Base-by-base conservation (phyloP, 148 eudicot genomes). In the Rhododendron ovatum region DNA sequence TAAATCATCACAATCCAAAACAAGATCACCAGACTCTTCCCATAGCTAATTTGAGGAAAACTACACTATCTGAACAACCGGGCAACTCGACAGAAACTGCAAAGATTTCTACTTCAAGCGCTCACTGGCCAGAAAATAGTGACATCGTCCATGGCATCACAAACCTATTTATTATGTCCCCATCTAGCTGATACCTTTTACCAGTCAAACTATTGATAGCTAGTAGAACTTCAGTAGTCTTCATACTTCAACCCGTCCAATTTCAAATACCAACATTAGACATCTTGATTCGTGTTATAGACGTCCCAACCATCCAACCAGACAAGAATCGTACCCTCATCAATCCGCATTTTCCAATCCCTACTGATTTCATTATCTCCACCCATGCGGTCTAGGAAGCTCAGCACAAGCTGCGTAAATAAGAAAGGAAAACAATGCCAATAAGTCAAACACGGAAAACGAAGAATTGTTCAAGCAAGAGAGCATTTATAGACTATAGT, bases 381-480 rank as follows among this genome's bases (percentile, higher is more conserved):
- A 81, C 86, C 71, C 85, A 85, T 81, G 85, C 86, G 61, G 87
- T 81, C 86, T 74, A 87, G 84, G 74, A 86, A 87, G 83, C 92
- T 91, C 81, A 88, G 90, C 93, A 87, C 93, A 85, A 81, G 88
- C 93, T 92, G 84, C 77, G 74, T 24, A 65, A n/a, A 45, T 3
- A 84, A 26, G 78, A 41, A 71, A 45, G 13, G 28, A 84, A 30
- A 78, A 80, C 35, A 69, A 30, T 76, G 45, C 24, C 50, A 71
- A 79, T 28, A 57, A 37, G n/a, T 22, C 37, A 83, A 47, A 78
- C 47, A 20, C 4, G 3, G 37, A 71, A 28, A 39, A 2, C 17
- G 20, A 82, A 45, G 35, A 47, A 78, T 47, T 48, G 45, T 41
- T 47, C 18, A 82, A 6, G 9, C 59, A 59, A 74, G 86, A 84